Percentiles rank a stretch among this genome's conserved stretches.
Conservation (phyloP, 257 asterid genomes). For the Anisodus tanguticus region DNA sequence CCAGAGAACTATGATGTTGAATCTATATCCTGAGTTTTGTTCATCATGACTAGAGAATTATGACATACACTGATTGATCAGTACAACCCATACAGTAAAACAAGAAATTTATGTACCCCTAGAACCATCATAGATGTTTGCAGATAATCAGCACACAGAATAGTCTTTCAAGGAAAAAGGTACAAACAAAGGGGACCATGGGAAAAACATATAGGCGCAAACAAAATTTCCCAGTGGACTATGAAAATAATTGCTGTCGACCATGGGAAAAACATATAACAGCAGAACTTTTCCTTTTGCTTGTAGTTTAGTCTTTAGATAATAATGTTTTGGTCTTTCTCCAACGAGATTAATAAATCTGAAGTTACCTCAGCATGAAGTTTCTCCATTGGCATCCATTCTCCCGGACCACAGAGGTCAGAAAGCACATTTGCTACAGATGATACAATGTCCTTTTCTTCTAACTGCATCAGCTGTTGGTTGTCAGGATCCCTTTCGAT, state of each 20-base stretch:
- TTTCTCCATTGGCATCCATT: slow-evolving; percentile 95
- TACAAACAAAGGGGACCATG: neutral
- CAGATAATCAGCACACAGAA: slow-evolving; percentile 10
- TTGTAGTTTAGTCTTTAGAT: neutral
- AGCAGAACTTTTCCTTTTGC: neutral
- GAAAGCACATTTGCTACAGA: slow-evolving; percentile 89
- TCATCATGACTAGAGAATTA: neutral
- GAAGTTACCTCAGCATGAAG: slow-evolving; percentile 79
- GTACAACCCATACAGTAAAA: neutral
- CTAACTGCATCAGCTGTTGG: slow-evolving; percentile 79
- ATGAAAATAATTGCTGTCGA: neutral
- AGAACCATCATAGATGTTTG: neutral
- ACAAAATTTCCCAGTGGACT: neutral
- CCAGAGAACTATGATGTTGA: neutral
- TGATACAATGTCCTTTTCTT: slow-evolving; percentile 91
- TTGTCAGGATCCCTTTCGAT: slow-evolving; percentile 81
- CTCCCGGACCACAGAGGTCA: slow-evolving; percentile 96
- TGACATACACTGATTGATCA: neutral
- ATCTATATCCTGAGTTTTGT: neutral
- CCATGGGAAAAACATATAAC: slow-evolving; percentile 3
- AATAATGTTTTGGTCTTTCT: neutral
- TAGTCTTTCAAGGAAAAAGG: neutral
- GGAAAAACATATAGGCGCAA: too few species aligned
- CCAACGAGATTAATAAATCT: neutral
- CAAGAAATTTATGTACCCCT: neutral